These are phyloP conservation scores for Colletotrichum noveboracense DNA, from an alignment of 2,329 filamentous ascomycete genomes.

Conservation along the genomic window DNA sequence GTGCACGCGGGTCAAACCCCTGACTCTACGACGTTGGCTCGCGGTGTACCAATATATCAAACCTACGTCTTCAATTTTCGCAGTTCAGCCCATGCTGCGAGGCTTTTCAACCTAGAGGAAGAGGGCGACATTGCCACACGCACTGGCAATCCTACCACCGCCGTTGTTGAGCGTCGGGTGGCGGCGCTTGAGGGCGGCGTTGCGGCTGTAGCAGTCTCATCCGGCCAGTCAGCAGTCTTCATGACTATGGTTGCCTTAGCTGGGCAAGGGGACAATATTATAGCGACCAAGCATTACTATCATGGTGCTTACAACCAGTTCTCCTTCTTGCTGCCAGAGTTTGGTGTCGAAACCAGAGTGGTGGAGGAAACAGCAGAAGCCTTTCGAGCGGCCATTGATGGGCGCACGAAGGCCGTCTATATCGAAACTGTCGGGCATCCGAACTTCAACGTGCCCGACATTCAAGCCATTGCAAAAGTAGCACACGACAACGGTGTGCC, in stretches of 20 bases:
- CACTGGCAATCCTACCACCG: neutral
- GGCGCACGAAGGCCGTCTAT: neutral
- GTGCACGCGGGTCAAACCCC: neutral
- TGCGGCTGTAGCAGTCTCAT: neutral
- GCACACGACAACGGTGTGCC: neutral
- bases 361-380: neutral
- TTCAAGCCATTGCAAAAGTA: neutral
- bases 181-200: neutral
- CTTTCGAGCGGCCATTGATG: neutral
- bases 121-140: neutral
- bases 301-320: neutral
- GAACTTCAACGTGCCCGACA: neutral
- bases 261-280: neutral
- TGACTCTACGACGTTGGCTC: neutral
- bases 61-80: neutral
- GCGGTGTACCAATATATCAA: neutral
- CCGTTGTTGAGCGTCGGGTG: neutral
- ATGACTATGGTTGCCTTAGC: neutral
- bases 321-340: neutral
- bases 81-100: neutral
- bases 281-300: neutral
- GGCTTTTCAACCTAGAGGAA: neutral
- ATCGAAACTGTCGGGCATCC: neutral
- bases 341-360: neutral
- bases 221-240: neutral